Base-by-base conservation (phyloP, 1,139 yeast genomes). In the Diutina rugosa region DNA sequence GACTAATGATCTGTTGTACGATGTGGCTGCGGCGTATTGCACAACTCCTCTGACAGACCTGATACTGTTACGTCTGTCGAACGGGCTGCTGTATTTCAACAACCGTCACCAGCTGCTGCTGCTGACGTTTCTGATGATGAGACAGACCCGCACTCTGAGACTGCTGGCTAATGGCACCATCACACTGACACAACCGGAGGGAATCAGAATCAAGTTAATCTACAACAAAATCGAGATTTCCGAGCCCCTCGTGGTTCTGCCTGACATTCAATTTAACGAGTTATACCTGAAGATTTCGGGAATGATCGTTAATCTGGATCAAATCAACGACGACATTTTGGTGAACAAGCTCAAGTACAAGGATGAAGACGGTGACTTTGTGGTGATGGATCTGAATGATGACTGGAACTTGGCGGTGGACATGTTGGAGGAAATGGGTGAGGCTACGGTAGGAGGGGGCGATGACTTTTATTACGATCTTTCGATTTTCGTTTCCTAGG, bases 361-460 rank as follows among this genome's bases (percentile, higher is more conserved):
- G 67, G 99, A 93, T 70, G 99, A 93, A 69, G 99, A 93, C 67
- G 97, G 95, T 21, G 99, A 93, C 68, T 87, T 83, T 68, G 96
- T 93, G 55, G 84, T 88, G 56, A 82, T 93, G 72, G 90, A 85
- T 64, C 82, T 91, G 51, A 88, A 87, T 61, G 98, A 91, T 58
- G 80, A 93, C 67, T 81, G 85, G 85, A 64, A 65, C 32, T 73
- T 81, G 60, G 84, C 84, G 3, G 70, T 77, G 56, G 84, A 79
- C 59, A 77, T 78, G 79, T 67, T 79, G 47, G 77, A 75, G 32
- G 82, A 79, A 57, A 26, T 44, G 21, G 38, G 38, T 12, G 55
- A 28, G 10, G 35, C 44, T n/a, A 47, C 51, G 21, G 38, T 47
- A 28, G 41, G 14, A 35, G 38, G 51, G 9, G 51, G 32, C n/a